Evolutionary conservation across 108 stramenopile species (phyloP), one percentile per base, ranked within the genome.

Genomic region (Fragilaria crotonensis): DNA sequence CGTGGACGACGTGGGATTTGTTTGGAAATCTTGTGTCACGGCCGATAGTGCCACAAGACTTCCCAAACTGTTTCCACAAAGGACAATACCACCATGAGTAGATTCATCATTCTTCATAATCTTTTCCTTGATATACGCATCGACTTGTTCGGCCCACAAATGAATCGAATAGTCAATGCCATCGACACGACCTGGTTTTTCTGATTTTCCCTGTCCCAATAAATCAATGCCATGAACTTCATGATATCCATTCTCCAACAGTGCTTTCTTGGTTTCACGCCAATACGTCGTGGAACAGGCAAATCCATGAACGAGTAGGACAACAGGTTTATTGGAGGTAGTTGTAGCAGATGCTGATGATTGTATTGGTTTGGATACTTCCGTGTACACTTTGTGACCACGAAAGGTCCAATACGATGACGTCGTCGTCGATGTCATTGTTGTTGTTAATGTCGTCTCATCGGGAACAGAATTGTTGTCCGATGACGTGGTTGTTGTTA

Each of bases 261-360:
- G 53, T 4, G 52, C 60, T 11, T 19, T 26, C 21, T 52, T 62
- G 11, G 83, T 84, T 69, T 80, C 71, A 48, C 83, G 60, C 79
- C 79, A 84, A 49, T 84, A 84, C 4, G 60, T 60, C 0, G 83
- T 76, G 30, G 79, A 80, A 25, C 79, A 79, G 11, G 77, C 83
- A 57, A 84, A 84, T 27, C 83, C 83, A 63, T 84, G 83, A 11
- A 84, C 53, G 0, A 84, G 64, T 19, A 84, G 57, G 26, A 76
- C 49, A 25, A 59, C 50, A 9, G 71, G 71, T 48, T 66, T 70
- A n/a, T n/a, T n/a, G n/a, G n/a, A n/a, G n/a, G n/a, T n/a, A n/a
- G n/a, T n/a, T n/a, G n/a, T n/a, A n/a, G n/a, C n/a, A n/a, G n/a
- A n/a, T n/a, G n/a, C n/a, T n/a, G n/a, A n/a, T n/a, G n/a, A n/a